A percentile compares a stretch with the other conserved stretches of the same genome.
Conservation (phyloP, 108 stramenopile genomes). For the Skeletonema costatum region DNA sequence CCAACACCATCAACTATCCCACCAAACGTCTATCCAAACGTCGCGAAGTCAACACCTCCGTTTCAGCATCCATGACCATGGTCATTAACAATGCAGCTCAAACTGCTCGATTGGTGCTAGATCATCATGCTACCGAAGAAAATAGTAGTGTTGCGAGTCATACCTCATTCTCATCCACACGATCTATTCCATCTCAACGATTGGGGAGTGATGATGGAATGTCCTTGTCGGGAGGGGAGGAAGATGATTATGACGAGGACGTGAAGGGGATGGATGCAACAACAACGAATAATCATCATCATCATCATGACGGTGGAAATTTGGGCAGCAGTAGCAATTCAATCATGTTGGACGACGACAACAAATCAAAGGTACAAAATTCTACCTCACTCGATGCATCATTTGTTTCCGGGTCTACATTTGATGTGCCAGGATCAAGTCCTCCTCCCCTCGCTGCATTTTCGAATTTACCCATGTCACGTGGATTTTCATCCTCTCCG, state of each 20-base stretch:
- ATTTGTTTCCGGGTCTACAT: neutral
- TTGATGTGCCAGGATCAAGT: neutral
- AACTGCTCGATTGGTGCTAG: constrained; percentile 32
- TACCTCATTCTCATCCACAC: neutral
- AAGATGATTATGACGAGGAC: neutral
- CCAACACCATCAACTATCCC: neutral
- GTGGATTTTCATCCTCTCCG: neutral
- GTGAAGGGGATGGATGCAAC: neutral
- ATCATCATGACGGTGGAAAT: neutral
- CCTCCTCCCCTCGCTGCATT: constrained; percentile 38
- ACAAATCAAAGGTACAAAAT: neutral
- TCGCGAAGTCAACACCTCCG: neutral
- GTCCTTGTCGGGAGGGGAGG: constrained; percentile 5
- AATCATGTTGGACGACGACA: neutral
- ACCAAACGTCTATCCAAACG: neutral
- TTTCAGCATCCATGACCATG: constrained; percentile 19
- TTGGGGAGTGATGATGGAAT: neutral
- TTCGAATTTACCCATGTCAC: constrained; percentile 42
- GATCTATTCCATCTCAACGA: neutral
- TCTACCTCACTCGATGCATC: neutral
- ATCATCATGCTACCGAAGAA: constrained; percentile 5
- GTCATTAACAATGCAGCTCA: constrained; percentile 25
- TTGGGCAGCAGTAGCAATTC: neutral
- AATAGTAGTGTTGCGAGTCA: constrained; percentile 1
- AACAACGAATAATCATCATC: neutral